A percentile compares a stretch with the other conserved stretches of the same genome.
phyloP scores from a whole-genome alignment of 441 rosid species.

The Syzygium syzygioides region DNA sequence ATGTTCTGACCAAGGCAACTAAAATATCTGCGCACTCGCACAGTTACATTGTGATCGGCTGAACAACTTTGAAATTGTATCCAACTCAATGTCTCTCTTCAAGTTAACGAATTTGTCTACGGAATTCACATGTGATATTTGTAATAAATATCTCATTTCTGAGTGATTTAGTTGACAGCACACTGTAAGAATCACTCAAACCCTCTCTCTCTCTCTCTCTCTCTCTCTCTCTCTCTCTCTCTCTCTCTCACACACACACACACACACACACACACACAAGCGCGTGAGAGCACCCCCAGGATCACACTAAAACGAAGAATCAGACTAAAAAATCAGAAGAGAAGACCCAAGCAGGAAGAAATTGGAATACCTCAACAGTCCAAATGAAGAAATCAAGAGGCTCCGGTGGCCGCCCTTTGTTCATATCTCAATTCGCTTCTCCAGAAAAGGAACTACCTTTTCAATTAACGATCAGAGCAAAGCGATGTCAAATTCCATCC shows the following conservation, averaged over 20 bases:
- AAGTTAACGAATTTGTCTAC: neutral
- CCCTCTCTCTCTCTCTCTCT: neutral
- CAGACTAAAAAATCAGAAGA: neutral
- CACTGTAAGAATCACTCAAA: neutral
- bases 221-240: no score
- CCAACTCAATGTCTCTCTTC: neutral
- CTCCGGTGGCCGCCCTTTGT: slow-evolving; percentile 81
- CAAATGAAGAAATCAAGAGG: slow-evolving; percentile 99
- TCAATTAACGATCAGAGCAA: neutral
- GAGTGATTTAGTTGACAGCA: neutral
- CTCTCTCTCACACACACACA: no score
- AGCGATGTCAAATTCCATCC: neutral
- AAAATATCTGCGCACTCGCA: neutral
- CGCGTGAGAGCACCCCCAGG: neutral
- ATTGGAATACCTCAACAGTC: slow-evolving; percentile 82
- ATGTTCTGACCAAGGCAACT: neutral
- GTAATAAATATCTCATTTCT: neutral
- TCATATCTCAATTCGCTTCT: slow-evolving; percentile 40
- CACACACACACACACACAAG: neutral
- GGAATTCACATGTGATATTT: neutral
- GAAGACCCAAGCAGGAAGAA: neutral
- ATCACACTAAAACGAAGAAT: neutral
- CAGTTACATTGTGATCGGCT: neutral
- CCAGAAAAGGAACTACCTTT: neutral
- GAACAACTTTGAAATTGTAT: neutral